Base-by-base conservation (phyloP, 1,284 basidiomycete genomes). In the Cutaneotrichosporon mucoides region DNA sequence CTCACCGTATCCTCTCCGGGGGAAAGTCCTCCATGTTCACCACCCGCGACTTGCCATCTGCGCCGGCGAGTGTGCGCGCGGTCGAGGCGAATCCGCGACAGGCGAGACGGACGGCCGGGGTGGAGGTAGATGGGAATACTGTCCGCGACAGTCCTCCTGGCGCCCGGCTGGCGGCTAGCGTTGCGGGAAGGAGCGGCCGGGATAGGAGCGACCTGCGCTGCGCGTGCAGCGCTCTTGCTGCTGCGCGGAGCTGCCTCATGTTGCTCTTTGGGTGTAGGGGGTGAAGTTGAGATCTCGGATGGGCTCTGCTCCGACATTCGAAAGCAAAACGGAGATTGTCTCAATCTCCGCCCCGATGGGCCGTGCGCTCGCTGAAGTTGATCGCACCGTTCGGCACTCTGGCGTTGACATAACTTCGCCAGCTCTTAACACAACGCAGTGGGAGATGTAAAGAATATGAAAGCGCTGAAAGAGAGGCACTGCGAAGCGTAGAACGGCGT, bases 1-100 rank as follows among this genome's bases (percentile, higher is more conserved):
- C 80, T 65, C 68, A 90, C 88, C 92, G 84, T 68, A 95, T 90
- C 13, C 84, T 74, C 47, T 91, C 86, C 62, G 85, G 85, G 2
- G 87, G 82, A 72, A 85, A 94, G 13, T 87, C 82, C 56, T 86
- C 81, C 83, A 89, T 88, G 50, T 81, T 75, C 5, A 87, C 60
- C 33, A 50, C 63, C 41, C 60, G 45, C 59, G 65, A 65, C 59
- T 59, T 64, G 6, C n/a, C 10, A 36, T 46, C 38, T 33, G 45
- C 37, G 13, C 11, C 47, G n/a, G 61, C 61, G 1, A 33, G n/a
- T 5, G 11, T n/a, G 43, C 35, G 55, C 2, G 55, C 11, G 6
- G 57, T 54, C 3, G 61, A 50, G 10, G 48, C 15, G 36, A 60
- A 57, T 24, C 58, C 40, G 12, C 61, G 61, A 1, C 37, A 5